Evolutionary conservation across 768 basidiomycete species (phyloP).

Genomic region (Boletus pseudopeckii): DNA sequence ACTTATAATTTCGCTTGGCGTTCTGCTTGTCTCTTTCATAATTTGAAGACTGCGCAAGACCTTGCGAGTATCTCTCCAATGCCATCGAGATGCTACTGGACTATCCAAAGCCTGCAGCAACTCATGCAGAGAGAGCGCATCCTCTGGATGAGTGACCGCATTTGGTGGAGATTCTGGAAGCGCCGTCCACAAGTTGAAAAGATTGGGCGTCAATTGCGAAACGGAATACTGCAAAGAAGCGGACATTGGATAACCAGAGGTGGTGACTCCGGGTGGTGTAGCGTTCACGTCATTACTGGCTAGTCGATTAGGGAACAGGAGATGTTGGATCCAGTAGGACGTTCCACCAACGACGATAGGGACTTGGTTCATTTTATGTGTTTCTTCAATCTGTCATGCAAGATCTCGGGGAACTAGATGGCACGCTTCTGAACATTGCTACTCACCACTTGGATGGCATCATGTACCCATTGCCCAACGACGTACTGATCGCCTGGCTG

Average conservation of each 20-base stretch:
- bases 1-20: constrained; percentile 62
- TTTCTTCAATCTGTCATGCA: constrained; percentile 63
- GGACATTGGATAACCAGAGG: constrained; percentile 24
- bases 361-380: constrained; percentile 56
- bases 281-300: constrained; percentile 25
- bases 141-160: constrained; percentile 51
- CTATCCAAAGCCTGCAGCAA: constrained; percentile 72
- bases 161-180: constrained; percentile 61
- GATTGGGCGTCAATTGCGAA: constrained; percentile 42
- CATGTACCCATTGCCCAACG: constrained; percentile 83
- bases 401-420: neutral
- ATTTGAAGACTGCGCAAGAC: constrained; percentile 77
- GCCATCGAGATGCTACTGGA: constrained; percentile 78
- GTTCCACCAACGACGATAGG: constrained; percentile 96
- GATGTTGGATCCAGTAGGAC: constrained; percentile 95
- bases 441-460: constrained; percentile 74
- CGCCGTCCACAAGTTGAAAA: constrained; percentile 48
- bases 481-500: constrained; percentile 83
- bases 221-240: constrained; percentile 41
- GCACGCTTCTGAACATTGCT: neutral
- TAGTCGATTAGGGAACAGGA: constrained; percentile 82
- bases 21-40: constrained; percentile 64
- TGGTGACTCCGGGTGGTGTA: neutral
- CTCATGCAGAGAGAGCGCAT: constrained; percentile 60
- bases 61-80: constrained; percentile 94